Evolutionary conservation across 768 basidiomycete species (phyloP), one percentile per base, ranked within the genome.

Genomic region (Agaricus subrufescens): DNA sequence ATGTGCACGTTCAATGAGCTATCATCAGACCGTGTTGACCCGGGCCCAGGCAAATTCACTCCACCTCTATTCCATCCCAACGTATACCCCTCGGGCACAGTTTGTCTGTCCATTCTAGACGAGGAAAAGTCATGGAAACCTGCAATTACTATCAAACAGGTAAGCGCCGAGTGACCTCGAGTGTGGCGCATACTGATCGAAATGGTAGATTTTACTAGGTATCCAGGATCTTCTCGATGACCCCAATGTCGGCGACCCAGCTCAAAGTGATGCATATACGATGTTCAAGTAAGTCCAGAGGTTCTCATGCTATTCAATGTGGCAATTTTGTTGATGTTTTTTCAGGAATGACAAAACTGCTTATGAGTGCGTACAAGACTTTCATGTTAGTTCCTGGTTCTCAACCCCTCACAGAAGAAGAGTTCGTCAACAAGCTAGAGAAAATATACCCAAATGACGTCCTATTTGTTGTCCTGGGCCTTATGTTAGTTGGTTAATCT

Each of bases 41-140:
- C 34, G 50, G 47, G 42, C 34, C 47, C 67, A 97, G 95, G 95
- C 77, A 98, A 98, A 86, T 98, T 98, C 73, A 77, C 85, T 1
- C 97, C 96, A 2, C 88, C 96, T 37, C 76, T 98, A 48, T 98
- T 98, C 76, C 96, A 99, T 68, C 95, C 96, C 27, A 98, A 98
- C 67, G 95, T 99, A 53, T 99, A 98, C 67, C 97, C 97, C 0
- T 98, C 96, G 30, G 97, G 97, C 26, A 99, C 97, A 19, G 95
- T 98, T 46, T 98, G 96, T 70, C 77, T 99, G 29, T 98, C 95
- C 10, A 99, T 99, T 66, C 74, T 99, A 52, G 96, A 98, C 66
- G 97, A 99, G 68, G 97, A 99, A 73, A 98, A 99, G 70, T 88
- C 87, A 1, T 99, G 97, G 97, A 98, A 98, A 68, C 94, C 97